Evolutionary conservation across 228 moss, liverwort and hornwort species (phyloP).

Genomic region (Sphagnum fallax): DNA sequence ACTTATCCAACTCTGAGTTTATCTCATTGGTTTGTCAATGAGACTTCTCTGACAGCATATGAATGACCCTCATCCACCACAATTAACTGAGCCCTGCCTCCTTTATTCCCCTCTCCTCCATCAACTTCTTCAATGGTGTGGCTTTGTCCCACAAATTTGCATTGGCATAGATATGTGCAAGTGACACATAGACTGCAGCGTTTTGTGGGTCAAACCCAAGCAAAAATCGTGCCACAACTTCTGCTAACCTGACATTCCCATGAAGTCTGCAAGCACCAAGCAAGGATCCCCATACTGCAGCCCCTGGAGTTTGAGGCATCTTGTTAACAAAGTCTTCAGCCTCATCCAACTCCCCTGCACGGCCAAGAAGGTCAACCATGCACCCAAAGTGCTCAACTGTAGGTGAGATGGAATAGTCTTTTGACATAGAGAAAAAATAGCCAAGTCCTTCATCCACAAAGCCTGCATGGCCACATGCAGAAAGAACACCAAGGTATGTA

Average conservation of each 20-base stretch:
- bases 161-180: slow-evolving; percentile 1
- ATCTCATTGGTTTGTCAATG: background rate
- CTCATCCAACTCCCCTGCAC: slow-evolving; percentile 3
- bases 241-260: slow-evolving; percentile 4
- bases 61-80: slow-evolving; percentile 2
- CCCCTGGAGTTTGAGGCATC: background rate
- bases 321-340: background rate
- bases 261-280: slow-evolving; percentile 3
- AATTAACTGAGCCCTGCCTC: background rate
- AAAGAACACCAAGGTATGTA: background rate
- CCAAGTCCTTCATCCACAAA: slow-evolving; percentile 1
- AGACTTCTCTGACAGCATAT: slow-evolving; percentile 1
- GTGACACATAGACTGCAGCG: background rate
- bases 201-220: background rate
- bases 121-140: background rate
- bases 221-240: background rate
- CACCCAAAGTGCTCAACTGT: background rate
- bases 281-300: slow-evolving; percentile 3
- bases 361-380: slow-evolving; percentile 6
- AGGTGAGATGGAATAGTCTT: background rate
- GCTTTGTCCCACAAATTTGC: background rate
- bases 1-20: background rate
- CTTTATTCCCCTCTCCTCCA: background rate
- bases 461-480: slow-evolving; percentile 2
- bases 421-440: background rate